Percentiles rank a stretch among this genome's conserved stretches.
These are phyloP conservation scores for Phytophthora brassicae DNA, from an alignment of 352 stramenopile genomes.

Conservation along the genomic window DNA sequence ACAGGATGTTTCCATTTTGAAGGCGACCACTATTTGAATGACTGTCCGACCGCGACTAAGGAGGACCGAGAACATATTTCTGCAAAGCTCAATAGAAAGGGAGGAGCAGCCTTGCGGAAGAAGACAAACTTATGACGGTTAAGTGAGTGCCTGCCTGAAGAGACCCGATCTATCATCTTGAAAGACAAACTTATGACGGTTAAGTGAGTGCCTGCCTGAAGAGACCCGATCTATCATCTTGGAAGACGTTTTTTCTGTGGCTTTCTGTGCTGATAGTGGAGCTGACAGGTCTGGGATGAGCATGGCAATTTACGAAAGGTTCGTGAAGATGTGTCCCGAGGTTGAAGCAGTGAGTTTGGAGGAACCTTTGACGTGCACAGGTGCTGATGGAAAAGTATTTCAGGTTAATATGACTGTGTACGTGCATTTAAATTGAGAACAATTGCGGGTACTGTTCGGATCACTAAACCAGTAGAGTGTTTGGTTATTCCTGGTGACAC, in stretches of 20 bases:
- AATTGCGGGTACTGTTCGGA: no score
- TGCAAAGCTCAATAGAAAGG: constrained; percentile 6
- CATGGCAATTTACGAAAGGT: not conserved
- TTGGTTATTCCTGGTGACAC: constrained; percentile 16
- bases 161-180: constrained; percentile 7
- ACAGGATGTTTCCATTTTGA: constrained; percentile 12
- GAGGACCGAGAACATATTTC: constrained; percentile 9
- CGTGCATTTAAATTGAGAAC: no score
- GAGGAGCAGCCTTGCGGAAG: no score
- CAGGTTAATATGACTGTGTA: no score
- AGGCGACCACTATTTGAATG: constrained; percentile 8
- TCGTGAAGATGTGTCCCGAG: not conserved
- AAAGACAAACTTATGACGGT: constrained; percentile 8
- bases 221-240: constrained; percentile 5
- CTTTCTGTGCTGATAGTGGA: constrained; percentile 13
- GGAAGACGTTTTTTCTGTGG: constrained; percentile 12
- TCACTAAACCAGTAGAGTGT: constrained; percentile 16
- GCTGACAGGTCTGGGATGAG: constrained; percentile 18
- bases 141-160: not conserved
- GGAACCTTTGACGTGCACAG: no score
- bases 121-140: constrained; percentile 9
- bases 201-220: constrained; percentile 1
- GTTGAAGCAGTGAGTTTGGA: no score
- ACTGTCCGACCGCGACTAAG: constrained; percentile 9
- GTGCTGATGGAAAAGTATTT: no score